These are phyloP conservation scores for Chrysoporthe austroafricana DNA, from an alignment of 2,329 filamentous ascomycete species.

Conservation along the genomic window DNA sequence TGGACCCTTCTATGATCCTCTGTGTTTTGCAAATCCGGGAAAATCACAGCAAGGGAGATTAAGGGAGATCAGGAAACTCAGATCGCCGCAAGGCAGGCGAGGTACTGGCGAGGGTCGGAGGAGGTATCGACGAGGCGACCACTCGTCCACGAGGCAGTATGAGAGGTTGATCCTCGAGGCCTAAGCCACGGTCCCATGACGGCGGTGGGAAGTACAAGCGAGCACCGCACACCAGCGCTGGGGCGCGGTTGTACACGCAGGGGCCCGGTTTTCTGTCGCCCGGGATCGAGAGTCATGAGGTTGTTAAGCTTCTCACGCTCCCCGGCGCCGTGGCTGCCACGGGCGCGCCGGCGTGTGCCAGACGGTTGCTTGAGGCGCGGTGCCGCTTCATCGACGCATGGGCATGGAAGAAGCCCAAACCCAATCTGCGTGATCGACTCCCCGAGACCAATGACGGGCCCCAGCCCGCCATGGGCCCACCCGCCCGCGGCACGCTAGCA, in stretches of 20 bases:
- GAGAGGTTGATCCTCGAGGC: background rate
- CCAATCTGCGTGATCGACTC: constrained; percentile 39
- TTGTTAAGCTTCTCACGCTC: background rate
- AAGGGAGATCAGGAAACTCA: constrained; percentile 19
- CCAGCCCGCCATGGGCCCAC: constrained; percentile 8
- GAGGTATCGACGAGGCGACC: background rate
- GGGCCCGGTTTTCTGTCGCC: background rate
- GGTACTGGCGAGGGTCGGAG: constrained; percentile 4
- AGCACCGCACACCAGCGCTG: background rate
- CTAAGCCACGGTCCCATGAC: constrained; percentile 8
- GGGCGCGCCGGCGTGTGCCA: background rate
- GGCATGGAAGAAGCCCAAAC: constrained; percentile 42
- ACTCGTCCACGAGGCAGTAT: background rate
- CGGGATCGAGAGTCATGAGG: background rate
- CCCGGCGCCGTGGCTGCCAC: background rate
- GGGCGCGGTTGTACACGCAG: background rate
- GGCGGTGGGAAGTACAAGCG: background rate
- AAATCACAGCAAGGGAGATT: constrained; percentile 16
- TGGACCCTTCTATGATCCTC: constrained; percentile 14
- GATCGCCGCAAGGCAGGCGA: constrained; percentile 20
- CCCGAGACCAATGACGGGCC: constrained; percentile 7
- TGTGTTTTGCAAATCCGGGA: constrained; percentile 21
- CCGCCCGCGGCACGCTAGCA: constrained; percentile 34
- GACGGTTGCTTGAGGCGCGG: constrained; percentile 30
- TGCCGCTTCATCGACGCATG: constrained; percentile 44